phyloP scores from a whole-genome alignment of 495 filamentous ascomycete species.

The Xylaria venustula region DNA sequence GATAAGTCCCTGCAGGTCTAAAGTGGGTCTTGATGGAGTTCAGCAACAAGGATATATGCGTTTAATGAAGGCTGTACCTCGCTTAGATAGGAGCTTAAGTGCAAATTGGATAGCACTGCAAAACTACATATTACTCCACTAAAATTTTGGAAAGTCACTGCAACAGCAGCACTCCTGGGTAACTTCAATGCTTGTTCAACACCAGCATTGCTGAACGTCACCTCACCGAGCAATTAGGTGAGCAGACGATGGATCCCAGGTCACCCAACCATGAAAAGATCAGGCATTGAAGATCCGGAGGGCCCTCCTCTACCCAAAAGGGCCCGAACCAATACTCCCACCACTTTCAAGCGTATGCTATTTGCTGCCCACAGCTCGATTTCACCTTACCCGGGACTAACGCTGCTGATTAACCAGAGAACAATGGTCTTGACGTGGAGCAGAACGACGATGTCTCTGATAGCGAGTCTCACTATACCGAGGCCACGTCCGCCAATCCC shows the following conservation, averaged over 20 bases:
- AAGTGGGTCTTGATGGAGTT: too few species aligned
- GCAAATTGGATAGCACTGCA: too few species aligned
- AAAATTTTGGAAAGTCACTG: neutral
- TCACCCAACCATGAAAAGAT: constrained; percentile 29
- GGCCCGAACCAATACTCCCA: neutral
- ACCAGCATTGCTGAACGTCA: neutral
- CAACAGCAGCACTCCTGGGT: neutral
- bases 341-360: neutral
- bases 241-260: neutral
- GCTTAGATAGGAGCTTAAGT: neutral
- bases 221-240: neutral
- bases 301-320: constrained; percentile 10
- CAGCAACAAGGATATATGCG: neutral
- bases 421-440: constrained; percentile 12
- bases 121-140: neutral
- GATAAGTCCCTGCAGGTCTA: neutral
- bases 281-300: constrained; percentile 15
- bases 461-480: constrained; percentile 42
- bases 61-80: too few species aligned
- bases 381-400: neutral
- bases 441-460: constrained; percentile 28
- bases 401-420: neutral
- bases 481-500: constrained; percentile 30
- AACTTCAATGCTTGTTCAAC: neutral
- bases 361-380: neutral